Evolutionary conservation across 164 flowering plant species (phyloP).

Genomic region (Vitis amurensis): DNA sequence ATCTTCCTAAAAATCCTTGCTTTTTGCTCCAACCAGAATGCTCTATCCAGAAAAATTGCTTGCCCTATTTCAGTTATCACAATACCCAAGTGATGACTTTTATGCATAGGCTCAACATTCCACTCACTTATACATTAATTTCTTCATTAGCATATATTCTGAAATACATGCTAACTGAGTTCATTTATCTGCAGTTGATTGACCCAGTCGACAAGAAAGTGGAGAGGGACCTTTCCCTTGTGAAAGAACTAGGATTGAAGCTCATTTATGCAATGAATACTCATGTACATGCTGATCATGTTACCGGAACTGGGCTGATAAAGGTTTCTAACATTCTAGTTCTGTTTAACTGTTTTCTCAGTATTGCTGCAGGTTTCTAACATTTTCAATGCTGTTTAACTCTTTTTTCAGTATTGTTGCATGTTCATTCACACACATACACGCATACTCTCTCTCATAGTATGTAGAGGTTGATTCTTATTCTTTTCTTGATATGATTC

Average conservation of each 20-base stretch:
- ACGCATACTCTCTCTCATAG: too few species aligned
- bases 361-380: not conserved
- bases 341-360: not conserved
- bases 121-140: not conserved
- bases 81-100: too few species aligned
- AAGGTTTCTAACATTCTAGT: conserved; percentile 47
- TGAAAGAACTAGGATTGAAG: conserved; percentile 77
- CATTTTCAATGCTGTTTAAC: not conserved
- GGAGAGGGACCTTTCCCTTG: conserved; percentile 75
- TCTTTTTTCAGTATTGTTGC: not conserved
- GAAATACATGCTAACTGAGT: conserved; percentile 1
- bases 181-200: conserved; percentile 58
- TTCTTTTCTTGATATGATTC: too few species aligned
- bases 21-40: too few species aligned
- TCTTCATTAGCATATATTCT: conserved; percentile 5
- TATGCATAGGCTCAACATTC: too few species aligned
- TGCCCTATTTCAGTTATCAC: too few species aligned
- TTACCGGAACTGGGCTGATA: conserved; percentile 89
- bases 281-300: conserved; percentile 98
- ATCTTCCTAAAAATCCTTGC: too few species aligned
- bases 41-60: too few species aligned
- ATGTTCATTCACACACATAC: not conserved
- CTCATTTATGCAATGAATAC: conserved; percentile 92
- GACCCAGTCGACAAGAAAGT: conserved; percentile 94
- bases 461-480: too few species aligned